A percentile compares a stretch with the other conserved stretches of the same genome.
These are phyloP conservation scores for Claviceps sorghi DNA, from an alignment of 2,329 filamentous ascomycete species.

Conservation along the genomic window DNA sequence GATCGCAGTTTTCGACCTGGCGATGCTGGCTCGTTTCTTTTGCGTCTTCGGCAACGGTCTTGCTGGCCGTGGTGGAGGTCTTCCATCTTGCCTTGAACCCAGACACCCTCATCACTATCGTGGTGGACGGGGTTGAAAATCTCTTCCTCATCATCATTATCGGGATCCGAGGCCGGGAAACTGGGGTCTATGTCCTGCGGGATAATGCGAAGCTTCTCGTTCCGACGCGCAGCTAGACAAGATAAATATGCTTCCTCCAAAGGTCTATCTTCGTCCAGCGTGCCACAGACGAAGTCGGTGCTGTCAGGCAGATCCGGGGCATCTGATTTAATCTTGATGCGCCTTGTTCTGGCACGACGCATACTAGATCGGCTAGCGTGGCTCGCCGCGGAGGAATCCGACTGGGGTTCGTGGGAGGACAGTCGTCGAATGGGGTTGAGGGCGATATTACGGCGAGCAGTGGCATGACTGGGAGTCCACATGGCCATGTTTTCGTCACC, in stretches of 20 bases:
- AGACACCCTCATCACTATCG: slow-evolving; percentile 53
- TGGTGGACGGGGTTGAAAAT: slow-evolving; percentile 40
- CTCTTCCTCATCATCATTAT: slow-evolving; percentile 68
- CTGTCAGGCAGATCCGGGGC: slow-evolving; percentile 86
- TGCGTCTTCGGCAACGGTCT: slow-evolving; percentile 32
- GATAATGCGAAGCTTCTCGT: slow-evolving; percentile 64
- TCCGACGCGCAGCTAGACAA: slow-evolving; percentile 65
- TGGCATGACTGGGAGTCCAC: slow-evolving; percentile 35
- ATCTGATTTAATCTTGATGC: slow-evolving; percentile 21
- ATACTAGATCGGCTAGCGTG: slow-evolving; percentile 12
- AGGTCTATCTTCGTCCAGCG: slow-evolving; percentile 84
- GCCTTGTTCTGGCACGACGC: slow-evolving; percentile 13
- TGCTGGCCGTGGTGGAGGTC: slow-evolving; percentile 43
- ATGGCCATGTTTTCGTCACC: slow-evolving; percentile 49
- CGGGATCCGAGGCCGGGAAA: slow-evolving; percentile 87
- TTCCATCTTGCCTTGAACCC: slow-evolving; percentile 60
- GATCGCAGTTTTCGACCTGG: slow-evolving; percentile 28
- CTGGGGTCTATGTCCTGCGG: slow-evolving; percentile 98
- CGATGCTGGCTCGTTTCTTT: slow-evolving; percentile 34
- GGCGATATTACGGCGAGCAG: slow-evolving; percentile 22
- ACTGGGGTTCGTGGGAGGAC: slow-evolving; percentile 33
- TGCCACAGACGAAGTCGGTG: slow-evolving; percentile 98
- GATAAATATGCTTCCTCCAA: slow-evolving; percentile 89
- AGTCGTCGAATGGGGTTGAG: slow-evolving; percentile 18
- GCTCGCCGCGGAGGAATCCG: slow-evolving; percentile 47